phyloP scores from a whole-genome alignment of 164 flowering plant species.

The Tetrastigma voinierianum region DNA sequence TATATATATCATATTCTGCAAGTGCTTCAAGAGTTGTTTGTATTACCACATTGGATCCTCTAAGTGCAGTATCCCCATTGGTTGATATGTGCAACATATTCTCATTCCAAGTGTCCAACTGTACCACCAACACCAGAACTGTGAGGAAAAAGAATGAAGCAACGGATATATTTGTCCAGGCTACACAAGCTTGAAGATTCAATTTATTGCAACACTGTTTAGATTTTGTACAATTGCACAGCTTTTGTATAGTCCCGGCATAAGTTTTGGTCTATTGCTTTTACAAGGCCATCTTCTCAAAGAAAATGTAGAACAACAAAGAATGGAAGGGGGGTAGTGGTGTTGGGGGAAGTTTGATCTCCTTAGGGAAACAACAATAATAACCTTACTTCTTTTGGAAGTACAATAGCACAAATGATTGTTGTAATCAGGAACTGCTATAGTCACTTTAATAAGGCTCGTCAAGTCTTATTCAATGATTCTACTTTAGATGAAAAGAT shows the following conservation, averaged over 20 bases:
- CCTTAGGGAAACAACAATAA: no score
- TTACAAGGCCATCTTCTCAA: neutral
- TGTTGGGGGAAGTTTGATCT: no score
- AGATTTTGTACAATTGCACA: neutral
- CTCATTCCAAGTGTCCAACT: slow-evolving; percentile 86
- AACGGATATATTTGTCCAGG: neutral
- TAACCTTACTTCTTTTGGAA: no score
- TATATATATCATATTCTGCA: neutral
- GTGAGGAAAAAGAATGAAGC: neutral
- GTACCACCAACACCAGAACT: slow-evolving; percentile 24
- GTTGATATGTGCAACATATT: slow-evolving; percentile 34
- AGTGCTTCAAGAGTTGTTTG: slow-evolving; percentile 1
- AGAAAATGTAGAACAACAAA: neutral
- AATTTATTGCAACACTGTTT: neutral
- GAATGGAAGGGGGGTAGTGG: no score
- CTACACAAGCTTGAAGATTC: neutral
- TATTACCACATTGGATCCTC: slow-evolving; percentile 22
- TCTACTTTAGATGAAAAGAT: neutral
- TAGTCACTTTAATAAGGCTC: neutral
- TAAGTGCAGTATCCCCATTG: slow-evolving; percentile 12
- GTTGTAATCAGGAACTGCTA: no score
- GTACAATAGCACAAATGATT: no score
- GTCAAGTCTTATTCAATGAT: neutral
- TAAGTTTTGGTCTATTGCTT: neutral
- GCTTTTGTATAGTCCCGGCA: neutral